Evolutionary conservation across 768 basidiomycete species (phyloP), one percentile per base, ranked within the genome.

Genomic region (Gymnopilus junonius): DNA sequence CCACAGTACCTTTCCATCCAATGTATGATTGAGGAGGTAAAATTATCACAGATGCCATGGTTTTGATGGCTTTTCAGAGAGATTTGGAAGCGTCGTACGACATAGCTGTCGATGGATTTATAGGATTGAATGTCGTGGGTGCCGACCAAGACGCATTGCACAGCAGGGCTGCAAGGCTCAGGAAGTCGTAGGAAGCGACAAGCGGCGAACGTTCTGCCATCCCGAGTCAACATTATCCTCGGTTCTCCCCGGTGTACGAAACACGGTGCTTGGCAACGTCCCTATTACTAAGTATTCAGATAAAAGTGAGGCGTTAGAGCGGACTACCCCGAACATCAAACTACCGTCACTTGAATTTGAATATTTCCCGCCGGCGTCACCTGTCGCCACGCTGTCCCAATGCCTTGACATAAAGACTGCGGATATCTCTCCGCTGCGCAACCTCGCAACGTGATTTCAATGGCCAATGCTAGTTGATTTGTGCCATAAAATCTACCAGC

Each of bases 1-100:
- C 27, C 12, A 45, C n/a, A 20, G 17, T 39, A 59, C 58, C 42
- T 59, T 59, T 59, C 58, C 58, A 59, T 25, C 46, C 58, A 17
- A 37, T 10, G 37, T 59, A 50, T 8, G 58, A 59, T 15, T 50
- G 45, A 37, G 20, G 45, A 7, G 58, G 58, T 17, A 59, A 21
- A n/a, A 59, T 12, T 23, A 12, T 21, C 15, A 55, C 23, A 20
- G 34, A 23, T 17, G 46, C 46, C 46, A 50, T 50, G 25, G 12
- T 29, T 15, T 50, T 29, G 11, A 27, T 10, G 25, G 2, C n/a
- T 27, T 27, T 25, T 50, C 25, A 27, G 25, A 31, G 46, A 50
- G 20, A 17, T 8, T 29, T 39, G 37, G 37, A 39, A 39, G 46
- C 15, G 27, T 31, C 15, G 29, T 7, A 15, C 4, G 3, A 27